Evolutionary conservation across 1,284 basidiomycete species (phyloP).

Genomic region (Xanthoconium separans): DNA sequence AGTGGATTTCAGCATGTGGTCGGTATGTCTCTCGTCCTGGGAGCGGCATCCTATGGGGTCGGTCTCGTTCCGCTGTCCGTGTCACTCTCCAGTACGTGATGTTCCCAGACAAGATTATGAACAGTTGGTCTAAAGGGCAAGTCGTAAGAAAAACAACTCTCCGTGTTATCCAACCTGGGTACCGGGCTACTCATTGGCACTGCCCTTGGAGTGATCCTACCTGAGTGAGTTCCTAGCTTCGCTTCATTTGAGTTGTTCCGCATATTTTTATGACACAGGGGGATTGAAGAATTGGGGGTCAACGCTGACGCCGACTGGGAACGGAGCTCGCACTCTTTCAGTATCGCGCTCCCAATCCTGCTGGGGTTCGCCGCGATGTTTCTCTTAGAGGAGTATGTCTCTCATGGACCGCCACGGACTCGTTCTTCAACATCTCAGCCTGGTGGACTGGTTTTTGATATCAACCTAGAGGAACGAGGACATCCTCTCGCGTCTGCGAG

Average conservation of each 20-base stretch:
- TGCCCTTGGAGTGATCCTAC: slow-evolving; percentile 87
- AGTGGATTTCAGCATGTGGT: slow-evolving; percentile 41
- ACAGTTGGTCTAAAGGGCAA: slow-evolving; percentile 10
- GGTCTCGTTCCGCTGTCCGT: slow-evolving; percentile 78
- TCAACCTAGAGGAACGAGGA: slow-evolving; percentile 34
- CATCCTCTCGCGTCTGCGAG: slow-evolving; percentile 12
- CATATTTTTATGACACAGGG: slow-evolving; percentile 41
- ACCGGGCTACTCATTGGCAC: slow-evolving; percentile 88
- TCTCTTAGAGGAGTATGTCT: slow-evolving; percentile 62
- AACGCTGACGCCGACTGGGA: slow-evolving; percentile 35
- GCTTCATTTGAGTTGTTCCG: not conserved
- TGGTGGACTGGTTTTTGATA: slow-evolving; percentile 17
- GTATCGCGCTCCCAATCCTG: slow-evolving; percentile 74
- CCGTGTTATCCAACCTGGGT: slow-evolving; percentile 66
- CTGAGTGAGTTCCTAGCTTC: slow-evolving; percentile 63
- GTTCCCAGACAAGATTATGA: not conserved
- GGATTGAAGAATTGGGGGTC: slow-evolving; percentile 53
- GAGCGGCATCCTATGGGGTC: slow-evolving; percentile 66
- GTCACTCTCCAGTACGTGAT: slow-evolving; percentile 67
- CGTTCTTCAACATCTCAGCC: slow-evolving; percentile 21
- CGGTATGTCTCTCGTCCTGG: slow-evolving; percentile 68
- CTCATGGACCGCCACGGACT: slow-evolving; percentile 40
- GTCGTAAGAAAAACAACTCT: slow-evolving; percentile 51
- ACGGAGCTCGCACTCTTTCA: slow-evolving; percentile 34
- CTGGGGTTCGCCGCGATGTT: slow-evolving; percentile 86